A percentile compares a stretch with the other conserved stretches of the same genome.
These are phyloP conservation scores for Clonostachys solani DNA, from an alignment of 2,329 filamentous ascomycete genomes.

Conservation along the genomic window DNA sequence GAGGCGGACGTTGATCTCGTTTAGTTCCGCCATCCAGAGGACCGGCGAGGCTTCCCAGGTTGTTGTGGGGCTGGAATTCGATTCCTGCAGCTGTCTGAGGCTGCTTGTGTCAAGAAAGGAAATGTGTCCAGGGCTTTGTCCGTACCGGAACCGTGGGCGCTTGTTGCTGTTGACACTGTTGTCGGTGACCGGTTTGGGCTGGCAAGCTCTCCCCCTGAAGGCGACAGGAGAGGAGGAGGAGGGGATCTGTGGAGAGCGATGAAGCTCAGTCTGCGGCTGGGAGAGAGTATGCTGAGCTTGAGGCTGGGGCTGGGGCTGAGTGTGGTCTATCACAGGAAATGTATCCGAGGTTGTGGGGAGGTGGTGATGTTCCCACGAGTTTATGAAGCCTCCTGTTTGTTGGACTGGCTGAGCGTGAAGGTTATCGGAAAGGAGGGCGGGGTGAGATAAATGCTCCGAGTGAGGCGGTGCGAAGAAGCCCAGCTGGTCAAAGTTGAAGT, in stretches of 20 bases:
- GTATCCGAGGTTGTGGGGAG: constrained; percentile 4
- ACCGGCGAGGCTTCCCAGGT: constrained; percentile 1
- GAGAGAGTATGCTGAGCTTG: too few relatives aligned
- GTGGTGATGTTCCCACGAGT: constrained; percentile 12
- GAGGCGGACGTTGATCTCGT: constrained; percentile 28
- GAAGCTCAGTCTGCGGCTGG: too few relatives aligned
- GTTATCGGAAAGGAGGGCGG: constrained; percentile 10
- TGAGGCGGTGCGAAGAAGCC: constrained; percentile 17
- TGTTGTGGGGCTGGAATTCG: too few relatives aligned
- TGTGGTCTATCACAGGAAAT: neutral
- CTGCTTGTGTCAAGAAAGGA: constrained; percentile 9
- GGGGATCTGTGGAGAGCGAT: too few relatives aligned
- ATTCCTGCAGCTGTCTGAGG: too few relatives aligned
- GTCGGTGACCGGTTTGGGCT: neutral
- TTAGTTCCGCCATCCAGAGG: constrained; percentile 32
- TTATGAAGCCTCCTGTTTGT: constrained; percentile 9
- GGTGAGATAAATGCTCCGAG: constrained; percentile 21
- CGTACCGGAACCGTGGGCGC: neutral
- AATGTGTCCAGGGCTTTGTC: constrained; percentile 23
- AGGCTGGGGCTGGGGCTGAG: neutral
- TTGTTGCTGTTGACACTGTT: neutral
- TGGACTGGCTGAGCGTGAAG: constrained; percentile 4
- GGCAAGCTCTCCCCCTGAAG: too few relatives aligned
- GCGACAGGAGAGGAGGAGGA: too few relatives aligned
- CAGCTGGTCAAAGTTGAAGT: constrained; percentile 26